Conservation (phyloP, 331 rosid genomes). For the Erythrophleum ivorense region DNA sequence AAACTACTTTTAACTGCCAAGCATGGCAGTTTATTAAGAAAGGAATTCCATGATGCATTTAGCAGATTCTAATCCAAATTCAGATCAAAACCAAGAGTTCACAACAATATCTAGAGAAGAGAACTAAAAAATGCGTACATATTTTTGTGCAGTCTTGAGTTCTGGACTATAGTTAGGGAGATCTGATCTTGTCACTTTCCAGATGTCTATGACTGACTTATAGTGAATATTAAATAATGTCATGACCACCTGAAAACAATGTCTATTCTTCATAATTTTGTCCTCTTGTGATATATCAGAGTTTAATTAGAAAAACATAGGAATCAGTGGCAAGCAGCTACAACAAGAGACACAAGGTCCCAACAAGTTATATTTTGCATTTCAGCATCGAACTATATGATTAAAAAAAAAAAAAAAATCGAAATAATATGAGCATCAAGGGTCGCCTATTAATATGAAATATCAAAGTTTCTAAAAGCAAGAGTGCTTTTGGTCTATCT, state of each 20-base stretch:
- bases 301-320: background rate
- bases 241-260: background rate
- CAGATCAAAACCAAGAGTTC: background rate
- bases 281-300: background rate
- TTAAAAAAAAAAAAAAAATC: no score
- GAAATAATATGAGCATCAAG: constrained; percentile 35
- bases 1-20: background rate
- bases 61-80: background rate
- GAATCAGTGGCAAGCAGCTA: background rate
- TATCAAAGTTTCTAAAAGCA: constrained; percentile 8
- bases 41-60: background rate
- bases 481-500: constrained; percentile 34
- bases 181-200: background rate
- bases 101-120: background rate
- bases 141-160: background rate
- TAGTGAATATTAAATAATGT: background rate
- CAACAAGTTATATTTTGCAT: constrained; percentile 9
- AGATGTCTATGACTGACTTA: background rate
- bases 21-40: background rate
- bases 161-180: background rate
- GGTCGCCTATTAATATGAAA: constrained; percentile 7
- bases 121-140: background rate
- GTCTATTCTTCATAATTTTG: background rate
- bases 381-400: background rate
- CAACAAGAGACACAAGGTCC: constrained; percentile 5